A percentile compares a stretch with the other conserved stretches of the same genome.
phyloP scores from a whole-genome alignment of 352 stramenopile genomes.

The Phytophthora pisi region DNA sequence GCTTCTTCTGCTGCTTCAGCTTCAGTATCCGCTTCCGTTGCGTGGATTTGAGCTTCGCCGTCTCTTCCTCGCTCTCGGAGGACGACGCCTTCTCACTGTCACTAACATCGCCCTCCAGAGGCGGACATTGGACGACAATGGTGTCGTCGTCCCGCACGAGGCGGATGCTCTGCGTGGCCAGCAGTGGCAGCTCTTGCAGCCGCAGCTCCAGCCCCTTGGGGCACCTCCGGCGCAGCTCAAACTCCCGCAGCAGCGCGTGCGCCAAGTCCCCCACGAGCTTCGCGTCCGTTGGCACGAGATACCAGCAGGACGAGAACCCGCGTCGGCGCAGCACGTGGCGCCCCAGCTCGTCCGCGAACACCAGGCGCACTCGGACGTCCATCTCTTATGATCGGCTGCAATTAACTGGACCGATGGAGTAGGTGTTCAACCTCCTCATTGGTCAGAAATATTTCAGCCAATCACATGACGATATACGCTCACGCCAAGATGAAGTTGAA shows the following conservation, averaged over 20 bases:
- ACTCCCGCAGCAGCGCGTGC: slow-evolving; percentile 60
- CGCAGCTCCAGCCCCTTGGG: slow-evolving; percentile 57
- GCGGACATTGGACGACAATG: slow-evolving; percentile 54
- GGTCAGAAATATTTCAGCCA: not conserved
- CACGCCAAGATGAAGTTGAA: not conserved
- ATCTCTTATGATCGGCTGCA: not conserved
- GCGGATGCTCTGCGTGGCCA: slow-evolving; percentile 59
- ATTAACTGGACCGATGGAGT: not conserved
- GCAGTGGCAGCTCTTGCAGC: slow-evolving; percentile 63
- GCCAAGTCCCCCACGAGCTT: slow-evolving; percentile 68
- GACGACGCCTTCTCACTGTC: slow-evolving; percentile 8
- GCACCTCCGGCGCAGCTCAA: slow-evolving; percentile 53
- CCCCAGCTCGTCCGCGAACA: slow-evolving; percentile 62
- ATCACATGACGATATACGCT: not conserved
- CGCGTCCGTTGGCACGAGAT: slow-evolving; percentile 50
- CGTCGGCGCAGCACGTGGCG: slow-evolving; percentile 47
- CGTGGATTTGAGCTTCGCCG: not conserved
- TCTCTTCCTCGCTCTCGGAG: slow-evolving; percentile 14
- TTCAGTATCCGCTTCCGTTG: slow-evolving; percentile 20
- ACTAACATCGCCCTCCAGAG: not conserved
- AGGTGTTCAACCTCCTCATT: not conserved
- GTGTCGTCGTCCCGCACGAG: slow-evolving; percentile 72
- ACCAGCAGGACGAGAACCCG: slow-evolving; percentile 74
- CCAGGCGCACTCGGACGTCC: slow-evolving; percentile 40
- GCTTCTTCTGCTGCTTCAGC: slow-evolving; percentile 11